Base-by-base conservation (phyloP, 2,329 filamentous ascomycete genomes). In the Cladophialophora immunda region DNA sequence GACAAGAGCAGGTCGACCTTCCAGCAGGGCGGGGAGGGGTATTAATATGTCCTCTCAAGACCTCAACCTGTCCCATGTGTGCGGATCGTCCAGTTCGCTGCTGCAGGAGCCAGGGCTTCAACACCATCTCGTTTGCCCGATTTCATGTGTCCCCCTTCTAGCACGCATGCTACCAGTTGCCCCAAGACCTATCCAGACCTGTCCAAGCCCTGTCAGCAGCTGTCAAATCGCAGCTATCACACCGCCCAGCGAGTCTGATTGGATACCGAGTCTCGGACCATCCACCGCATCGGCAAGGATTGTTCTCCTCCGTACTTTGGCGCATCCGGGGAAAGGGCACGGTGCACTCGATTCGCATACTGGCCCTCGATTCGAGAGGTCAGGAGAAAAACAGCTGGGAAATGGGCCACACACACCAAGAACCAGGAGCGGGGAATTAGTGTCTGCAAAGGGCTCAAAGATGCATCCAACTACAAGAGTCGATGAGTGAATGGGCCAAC, bases 391-490 rank as follows among this genome's bases (percentile, higher is more conserved):
- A 50, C 19, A 25, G 4, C n/a, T 15, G 22, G 19, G 22, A 47
- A 22, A 22, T 6, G 41, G n/a, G 41, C 4, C 36, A 22, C n/a
- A 22, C 36, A 38, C 41, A 19, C 17, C 19, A 47, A 19, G n/a
- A 41, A 3, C 36, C 30, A 32, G 4, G 30, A n/a, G 41, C 41
- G n/a, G 17, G 41, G 15, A 22, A 47, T 47, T 47, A 25, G 45
- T 25, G 45, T 50, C 9, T 50, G 45, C 45, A 50, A 25, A 32
- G 58, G 53, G 52, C 41, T 45, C 27, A 27, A 61, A 30, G 54
- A 32, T n/a, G 32, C 54, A 65, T 64, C 53, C 32, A 36, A 38
- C 53, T 38, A 64, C 54, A 67, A 30, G 57, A 58, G 53, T 9
- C 27, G 30, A 61, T 52, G n/a, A 61, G 29, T 38, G 19, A 61